Evolutionary conservation across 106 monocot genomes (phyloP).

Genomic region (Phalaenopsis aphrodite): DNA sequence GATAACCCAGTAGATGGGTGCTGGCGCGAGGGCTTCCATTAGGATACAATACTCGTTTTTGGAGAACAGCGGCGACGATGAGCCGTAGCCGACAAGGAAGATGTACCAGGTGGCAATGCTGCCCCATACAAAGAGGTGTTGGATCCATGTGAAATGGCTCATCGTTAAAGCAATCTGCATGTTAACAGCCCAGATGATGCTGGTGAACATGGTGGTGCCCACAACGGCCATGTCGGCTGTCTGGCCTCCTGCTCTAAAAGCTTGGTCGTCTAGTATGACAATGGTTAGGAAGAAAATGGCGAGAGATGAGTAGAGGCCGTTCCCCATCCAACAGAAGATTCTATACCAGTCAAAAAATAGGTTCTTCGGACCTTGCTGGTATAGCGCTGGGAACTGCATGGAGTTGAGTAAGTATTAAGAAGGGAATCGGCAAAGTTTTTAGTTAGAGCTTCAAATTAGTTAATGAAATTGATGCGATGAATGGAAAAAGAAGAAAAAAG

Average conservation of each 20-base stretch:
- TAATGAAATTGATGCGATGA: neutral
- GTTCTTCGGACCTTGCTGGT: slow-evolving; percentile 70
- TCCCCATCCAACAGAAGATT: slow-evolving; percentile 60
- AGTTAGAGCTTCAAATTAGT: neutral
- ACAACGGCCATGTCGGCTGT: slow-evolving; percentile 51
- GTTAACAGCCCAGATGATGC: slow-evolving; percentile 70
- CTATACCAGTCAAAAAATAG: slow-evolving; percentile 75
- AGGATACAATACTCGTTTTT: slow-evolving; percentile 34
- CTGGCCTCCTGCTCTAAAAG: slow-evolving; percentile 43
- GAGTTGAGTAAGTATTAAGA: neutral
- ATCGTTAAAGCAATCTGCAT: slow-evolving; percentile 59
- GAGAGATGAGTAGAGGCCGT: slow-evolving; percentile 54
- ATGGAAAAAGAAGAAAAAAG: too few species aligned
- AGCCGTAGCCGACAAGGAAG: slow-evolving; percentile 47
- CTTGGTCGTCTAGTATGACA: slow-evolving; percentile 29
- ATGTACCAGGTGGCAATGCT: slow-evolving; percentile 55
- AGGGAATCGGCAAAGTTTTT: neutral
- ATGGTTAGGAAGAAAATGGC: slow-evolving; percentile 53
- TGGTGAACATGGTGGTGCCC: slow-evolving; percentile 67
- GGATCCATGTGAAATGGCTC: slow-evolving; percentile 81
- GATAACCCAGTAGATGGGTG: slow-evolving; percentile 43
- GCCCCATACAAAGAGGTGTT: slow-evolving; percentile 70
- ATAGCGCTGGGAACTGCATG: slow-evolving; percentile 66
- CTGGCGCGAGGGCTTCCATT: slow-evolving; percentile 35
- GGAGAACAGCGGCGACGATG: slow-evolving; percentile 26